Percentiles rank a stretch among this genome's conserved stretches.
Evolutionary conservation across 2,329 filamentous ascomycete species (phyloP).

Genomic region (Clonostachys chloroleuca): DNA sequence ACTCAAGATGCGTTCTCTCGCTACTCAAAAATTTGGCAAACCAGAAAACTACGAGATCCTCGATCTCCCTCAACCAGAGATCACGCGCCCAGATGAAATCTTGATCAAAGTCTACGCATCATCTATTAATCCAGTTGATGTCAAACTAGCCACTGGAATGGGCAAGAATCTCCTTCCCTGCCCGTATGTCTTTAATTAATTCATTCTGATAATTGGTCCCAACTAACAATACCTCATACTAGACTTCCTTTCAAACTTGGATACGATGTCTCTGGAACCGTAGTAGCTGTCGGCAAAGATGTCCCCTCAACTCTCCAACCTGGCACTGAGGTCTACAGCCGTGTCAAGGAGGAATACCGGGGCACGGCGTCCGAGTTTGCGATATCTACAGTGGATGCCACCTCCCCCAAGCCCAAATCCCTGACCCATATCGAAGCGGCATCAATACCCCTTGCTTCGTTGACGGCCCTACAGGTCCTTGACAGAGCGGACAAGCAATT

Average conservation of each 20-base stretch:
- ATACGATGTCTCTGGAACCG: slow-evolving; percentile 31
- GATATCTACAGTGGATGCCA: slow-evolving; percentile 18
- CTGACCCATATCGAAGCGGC: slow-evolving; percentile 35
- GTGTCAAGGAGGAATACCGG: slow-evolving; percentile 11
- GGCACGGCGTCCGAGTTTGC: slow-evolving; percentile 20
- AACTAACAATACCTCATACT: neutral
- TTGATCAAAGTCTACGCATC: slow-evolving; percentile 35
- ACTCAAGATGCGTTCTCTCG: too few relatives aligned
- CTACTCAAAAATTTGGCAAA: too few relatives aligned
- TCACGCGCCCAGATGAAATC: slow-evolving; percentile 7
- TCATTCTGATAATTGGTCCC: neutral
- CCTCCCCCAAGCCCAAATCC: slow-evolving; percentile 30
- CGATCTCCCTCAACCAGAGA: too few relatives aligned
- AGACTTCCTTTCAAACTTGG: slow-evolving; percentile 35
- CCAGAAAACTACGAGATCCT: too few relatives aligned
- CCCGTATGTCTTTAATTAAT: neutral
- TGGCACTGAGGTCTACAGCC: slow-evolving; percentile 13
- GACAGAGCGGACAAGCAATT: slow-evolving; percentile 11
- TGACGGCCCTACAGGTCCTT: slow-evolving; percentile 33
- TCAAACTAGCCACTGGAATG: slow-evolving; percentile 30
- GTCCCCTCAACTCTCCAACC: slow-evolving; percentile 23
- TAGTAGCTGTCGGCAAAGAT: slow-evolving; percentile 24
- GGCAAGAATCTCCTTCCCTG: slow-evolving; percentile 15
- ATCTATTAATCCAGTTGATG: slow-evolving; percentile 38
- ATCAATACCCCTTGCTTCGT: slow-evolving; percentile 33